phyloP scores from a whole-genome alignment of 345 rosid genomes.

The Lumnitzera littorea region DNA sequence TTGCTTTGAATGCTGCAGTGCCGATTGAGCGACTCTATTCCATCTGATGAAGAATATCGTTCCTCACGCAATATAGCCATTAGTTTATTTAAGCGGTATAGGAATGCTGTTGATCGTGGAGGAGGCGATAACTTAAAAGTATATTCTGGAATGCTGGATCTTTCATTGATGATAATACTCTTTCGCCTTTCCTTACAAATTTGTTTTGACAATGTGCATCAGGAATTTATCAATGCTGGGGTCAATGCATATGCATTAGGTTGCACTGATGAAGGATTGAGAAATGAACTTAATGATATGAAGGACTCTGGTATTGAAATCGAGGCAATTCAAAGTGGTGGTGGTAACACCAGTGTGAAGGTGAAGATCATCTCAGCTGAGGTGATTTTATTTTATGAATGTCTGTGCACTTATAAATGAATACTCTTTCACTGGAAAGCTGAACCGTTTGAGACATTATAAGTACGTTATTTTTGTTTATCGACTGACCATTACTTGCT shows the following conservation, averaged over 20 bases:
- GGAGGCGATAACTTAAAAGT: slow-evolving; percentile 91
- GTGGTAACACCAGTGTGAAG: slow-evolving; percentile 61
- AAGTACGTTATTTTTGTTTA: background rate
- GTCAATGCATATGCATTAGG: slow-evolving; percentile 90
- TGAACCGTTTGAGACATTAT: no score
- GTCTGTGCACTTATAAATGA: no score
- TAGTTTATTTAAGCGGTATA: slow-evolving; percentile 78
- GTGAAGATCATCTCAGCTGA: slow-evolving; percentile 54
- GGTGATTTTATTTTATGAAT: slow-evolving; percentile 24
- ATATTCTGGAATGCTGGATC: slow-evolving; percentile 24
- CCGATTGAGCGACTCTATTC: slow-evolving; percentile 35
- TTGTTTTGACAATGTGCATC: slow-evolving; percentile 15
- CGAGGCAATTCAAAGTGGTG: slow-evolving; percentile 43
- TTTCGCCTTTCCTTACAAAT: slow-evolving; percentile 8
- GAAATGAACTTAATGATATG: slow-evolving; percentile 62
- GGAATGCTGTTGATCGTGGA: slow-evolving; percentile 77
- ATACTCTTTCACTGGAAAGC: no score
- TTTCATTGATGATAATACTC: slow-evolving; percentile 9
- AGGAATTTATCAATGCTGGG: slow-evolving; percentile 87
- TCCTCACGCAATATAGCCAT: slow-evolving; percentile 84
- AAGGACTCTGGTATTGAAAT: slow-evolving; percentile 64
- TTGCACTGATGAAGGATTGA: slow-evolving; percentile 69
- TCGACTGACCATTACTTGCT: background rate
- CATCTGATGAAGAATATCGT: slow-evolving; percentile 74
- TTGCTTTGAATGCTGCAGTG: slow-evolving; percentile 28